Evolutionary conservation across 768 basidiomycete genomes (phyloP), one percentile per base, ranked within the genome.

Genomic region (Daedalea quercina): DNA sequence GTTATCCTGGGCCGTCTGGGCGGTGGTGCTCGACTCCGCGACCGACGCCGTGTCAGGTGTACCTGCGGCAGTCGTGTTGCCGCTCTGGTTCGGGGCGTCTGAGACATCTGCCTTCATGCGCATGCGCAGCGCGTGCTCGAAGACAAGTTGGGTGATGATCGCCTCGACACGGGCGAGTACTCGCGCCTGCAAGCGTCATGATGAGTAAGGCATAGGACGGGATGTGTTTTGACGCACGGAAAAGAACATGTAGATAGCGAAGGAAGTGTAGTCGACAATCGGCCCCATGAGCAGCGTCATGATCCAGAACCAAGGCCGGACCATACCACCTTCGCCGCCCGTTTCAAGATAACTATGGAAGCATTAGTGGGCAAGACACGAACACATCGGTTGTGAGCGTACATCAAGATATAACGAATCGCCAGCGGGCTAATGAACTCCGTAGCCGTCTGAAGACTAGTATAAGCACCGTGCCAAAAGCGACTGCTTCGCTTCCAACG

Each of bases 241-340:
- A 26, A 50, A 3, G 48, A 52, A 81, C 40, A 77, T 68, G 58
- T 85, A 87, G 65, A 71, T 73, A 54, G 86, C 78, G 49, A 76
- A 70, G 15, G 69, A 55, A 8, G 83, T 23, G 7, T 76, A 68
- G 15, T 66, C 67, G 9, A 73, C 0, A 9, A 71, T 59, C 17
- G 80, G 76, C 12, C 78, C 80, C 3, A 77, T 42, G 55, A 81
- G 74, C 17, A 83, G 68, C 63, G 68, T 67, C 0, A 64, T 42
- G 20, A 87, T 75, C 85, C 86, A 88, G 17, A 88, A 75, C 79
- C 85, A 86, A 1, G 87, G 87, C 25, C 76, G 74, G 40, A 84
- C 66, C 2, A 67, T 61, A 0, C 81, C 73, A 23, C 65, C 74
- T 56, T 75, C 61, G 3, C 81, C 81, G 15, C 68, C 65, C 19